phyloP scores from a whole-genome alignment of 164 flowering plant species.

The Aristolochia californica region DNA sequence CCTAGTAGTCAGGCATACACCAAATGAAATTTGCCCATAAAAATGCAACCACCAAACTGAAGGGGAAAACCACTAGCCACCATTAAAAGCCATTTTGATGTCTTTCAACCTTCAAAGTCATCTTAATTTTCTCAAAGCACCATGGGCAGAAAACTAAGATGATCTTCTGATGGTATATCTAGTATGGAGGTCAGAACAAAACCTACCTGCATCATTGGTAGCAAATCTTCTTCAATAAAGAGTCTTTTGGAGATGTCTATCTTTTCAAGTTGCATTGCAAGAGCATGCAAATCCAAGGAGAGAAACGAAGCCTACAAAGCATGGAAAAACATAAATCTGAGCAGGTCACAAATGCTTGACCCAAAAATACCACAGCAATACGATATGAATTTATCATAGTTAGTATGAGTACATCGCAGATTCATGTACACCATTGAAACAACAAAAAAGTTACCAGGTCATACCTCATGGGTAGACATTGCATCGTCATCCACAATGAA shows the following conservation, averaged over 20 bases:
- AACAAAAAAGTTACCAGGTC: background rate
- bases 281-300: background rate
- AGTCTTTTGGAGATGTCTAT: background rate
- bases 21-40: too few species aligned
- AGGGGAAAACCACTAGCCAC: too few species aligned
- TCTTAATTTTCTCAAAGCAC: too few species aligned
- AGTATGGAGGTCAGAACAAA: background rate
- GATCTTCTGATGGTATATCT: too few species aligned
- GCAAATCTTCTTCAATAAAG: background rate
- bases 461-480: background rate
- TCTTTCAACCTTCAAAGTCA: too few species aligned
- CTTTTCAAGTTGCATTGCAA: background rate
- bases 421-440: background rate
- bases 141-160: too few species aligned
- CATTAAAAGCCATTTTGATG: too few species aligned
- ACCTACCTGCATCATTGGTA: background rate
- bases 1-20: too few species aligned
- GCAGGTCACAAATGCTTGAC: background rate
- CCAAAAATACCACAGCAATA: background rate
- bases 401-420: too few species aligned
- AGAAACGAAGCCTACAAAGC: background rate
- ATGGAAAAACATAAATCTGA: background rate
- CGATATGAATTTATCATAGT: background rate
- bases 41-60: too few species aligned
- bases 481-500: background rate